Conservation (phyloP, 1,284 basidiomycete genomes). For the Puccinia horiana region DNA sequence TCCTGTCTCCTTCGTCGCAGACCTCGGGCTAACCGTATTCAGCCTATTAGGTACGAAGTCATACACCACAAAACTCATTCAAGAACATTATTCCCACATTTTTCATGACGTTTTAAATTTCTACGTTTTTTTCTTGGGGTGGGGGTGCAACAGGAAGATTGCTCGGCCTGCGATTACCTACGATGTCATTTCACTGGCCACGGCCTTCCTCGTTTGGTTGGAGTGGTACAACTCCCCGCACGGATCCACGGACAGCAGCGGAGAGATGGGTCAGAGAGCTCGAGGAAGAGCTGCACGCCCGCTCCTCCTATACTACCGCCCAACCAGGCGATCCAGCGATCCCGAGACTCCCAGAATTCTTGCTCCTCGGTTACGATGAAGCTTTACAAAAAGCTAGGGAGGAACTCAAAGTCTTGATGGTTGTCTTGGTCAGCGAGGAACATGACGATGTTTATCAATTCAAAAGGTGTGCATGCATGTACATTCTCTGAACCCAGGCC, state of each 20-base stretch:
- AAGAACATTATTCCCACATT: background rate
- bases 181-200: slow-evolving; percentile 37
- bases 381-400: slow-evolving; percentile 39
- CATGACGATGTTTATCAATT: slow-evolving; percentile 40
- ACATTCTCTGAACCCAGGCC: background rate
- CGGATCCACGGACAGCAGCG: slow-evolving; percentile 37
- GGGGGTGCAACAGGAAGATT: slow-evolving; percentile 12
- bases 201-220: slow-evolving; percentile 3
- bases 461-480: slow-evolving; percentile 8
- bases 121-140: background rate
- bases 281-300: slow-evolving; percentile 31
- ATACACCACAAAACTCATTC: background rate
- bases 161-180: slow-evolving; percentile 17
- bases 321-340: background rate
- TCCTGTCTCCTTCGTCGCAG: slow-evolving; percentile 24
- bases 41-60: slow-evolving; percentile 17
- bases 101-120: background rate
- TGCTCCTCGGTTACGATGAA: slow-evolving; percentile 45
- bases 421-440: slow-evolving; percentile 43
- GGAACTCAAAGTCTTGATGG: slow-evolving; percentile 41
- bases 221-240: background rate
- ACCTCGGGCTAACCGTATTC: slow-evolving; percentile 24
- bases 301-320: slow-evolving; percentile 33
- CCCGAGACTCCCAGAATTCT: slow-evolving; percentile 33
- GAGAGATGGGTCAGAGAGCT: slow-evolving; percentile 41